Base-by-base conservation (phyloP, 345 rosid genomes). In the Gossypium raimondii region DNA sequence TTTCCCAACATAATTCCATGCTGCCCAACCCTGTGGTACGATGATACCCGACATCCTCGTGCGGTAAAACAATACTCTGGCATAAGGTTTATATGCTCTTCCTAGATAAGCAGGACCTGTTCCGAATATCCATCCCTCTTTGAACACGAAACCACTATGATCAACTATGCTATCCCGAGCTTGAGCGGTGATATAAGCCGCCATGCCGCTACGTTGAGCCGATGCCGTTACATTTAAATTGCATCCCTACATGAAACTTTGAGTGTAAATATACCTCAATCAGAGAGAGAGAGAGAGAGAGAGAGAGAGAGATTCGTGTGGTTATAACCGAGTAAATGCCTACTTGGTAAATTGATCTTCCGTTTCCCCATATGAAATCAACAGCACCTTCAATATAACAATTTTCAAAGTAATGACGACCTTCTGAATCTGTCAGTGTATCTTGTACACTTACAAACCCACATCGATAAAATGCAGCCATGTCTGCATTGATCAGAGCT, bases 401-500 rank as follows among this genome's bases (percentile, higher is more conserved):
- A 64, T 10, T 3, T 43, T 43, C 51, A n/a, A 41, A 64, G 69
- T 64, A 64, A 50, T 65, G 69, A 4, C 51, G 51, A 43, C 51
- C 69, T 41, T 41, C 17, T 18, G 25, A n/a, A 45, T 65, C 27
- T 2, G 69, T 65, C 51, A 65, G 18, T 11, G 69, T 65, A 2
- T 43, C 69, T 4, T 65, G 69, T 43, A 65, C 25, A 10, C 69
- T 2, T n/a, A 41, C 0, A n/a, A 65, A 65, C 14, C 69, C 51
- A 11, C 69, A 65, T 41, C 69, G 50, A 18, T 65, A 65, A 18
- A 65, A 65, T 18, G 69, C 5, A 4, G 17, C 51, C 51, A 10
- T 65, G 50, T 65, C 69, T 0, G 27, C 69, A 65, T 64, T 41
- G 69, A 64, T 10, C 69, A 41, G 50, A 64, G 78, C 72, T 7